Evolutionary conservation across 495 filamentous ascomycete species (phyloP), one percentile per base, ranked within the genome.

Genomic region (Penicillium maclennaniae): DNA sequence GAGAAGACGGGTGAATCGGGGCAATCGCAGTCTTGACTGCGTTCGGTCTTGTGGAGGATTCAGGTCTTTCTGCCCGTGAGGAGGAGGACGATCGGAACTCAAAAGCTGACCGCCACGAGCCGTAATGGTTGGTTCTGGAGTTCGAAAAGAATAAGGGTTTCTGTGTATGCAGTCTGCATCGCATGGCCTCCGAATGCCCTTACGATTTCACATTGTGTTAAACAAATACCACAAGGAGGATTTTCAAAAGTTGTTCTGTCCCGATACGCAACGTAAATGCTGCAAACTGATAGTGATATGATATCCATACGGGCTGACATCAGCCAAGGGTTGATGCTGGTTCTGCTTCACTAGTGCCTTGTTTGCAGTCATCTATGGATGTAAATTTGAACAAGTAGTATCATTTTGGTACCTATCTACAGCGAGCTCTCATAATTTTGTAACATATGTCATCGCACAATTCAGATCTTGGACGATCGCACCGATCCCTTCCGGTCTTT

Each of bases 211-310:
- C 59, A 66, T 62, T 68, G 60, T 64, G 63, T 69, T 62, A 63
- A 65, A 67, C 67, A 70, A 70, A 73, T 70, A 71, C 69, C 70
- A 69, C 64, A 60, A 72, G 65, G 66, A 64, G 61, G 61, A 63
- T 62, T 68, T 63, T 66, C 60, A 56, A 49, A 58, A 54, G 47
- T 47, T 49, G 54, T 56, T 21, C 42, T 41, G 47, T 4, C 10
- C 10, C 3, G 15, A 34, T 14, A 34, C 31, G 31, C 8, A 34
- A 34, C 31, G 31, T 34, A 34, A 3, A 34, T 34, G 31, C 9
- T 34, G 31, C 9, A 34, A 12, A 34, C 15, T 14, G 31, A 14
- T 9, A 34, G 10, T 12, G 10, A 34, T 14, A n/a, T 12, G 10
- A 34, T 34, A 34, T 34, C 31, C 8, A 14, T 34, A 34, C 3